A percentile compares a stretch with the other conserved stretches of the same genome.
Conservation (phyloP, 768 basidiomycete genomes). For the Tricholoma bakamatsutake region DNA sequence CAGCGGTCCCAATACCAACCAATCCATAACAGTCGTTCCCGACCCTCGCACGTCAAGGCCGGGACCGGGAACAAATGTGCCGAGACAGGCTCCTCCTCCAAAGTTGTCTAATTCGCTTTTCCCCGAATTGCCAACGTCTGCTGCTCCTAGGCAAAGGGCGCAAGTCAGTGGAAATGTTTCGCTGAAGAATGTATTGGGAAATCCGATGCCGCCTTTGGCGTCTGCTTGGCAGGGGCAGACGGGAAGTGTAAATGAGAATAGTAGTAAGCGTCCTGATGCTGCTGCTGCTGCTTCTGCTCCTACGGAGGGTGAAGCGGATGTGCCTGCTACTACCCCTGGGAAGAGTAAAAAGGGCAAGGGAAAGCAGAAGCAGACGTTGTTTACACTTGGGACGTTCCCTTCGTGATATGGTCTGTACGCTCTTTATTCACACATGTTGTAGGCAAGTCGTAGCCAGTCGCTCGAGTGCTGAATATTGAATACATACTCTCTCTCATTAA, state of each 20-base stretch:
- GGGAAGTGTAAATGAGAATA: conserved; percentile 10
- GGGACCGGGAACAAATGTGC: conserved; percentile 11
- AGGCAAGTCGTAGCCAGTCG: too few species aligned
- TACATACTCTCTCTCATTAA: too few species aligned
- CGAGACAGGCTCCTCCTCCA: conserved; percentile 30
- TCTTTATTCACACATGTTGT: too few species aligned
- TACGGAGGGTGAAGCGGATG: conserved; percentile 6
- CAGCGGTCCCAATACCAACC: conserved; percentile 17
- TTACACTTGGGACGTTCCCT: conserved; percentile 53
- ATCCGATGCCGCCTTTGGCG: conserved; percentile 26
- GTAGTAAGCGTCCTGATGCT: conserved; percentile 1
- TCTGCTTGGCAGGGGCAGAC: conserved; percentile 43
- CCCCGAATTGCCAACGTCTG: conserved; percentile 56
- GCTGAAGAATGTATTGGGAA: conserved; percentile 60
- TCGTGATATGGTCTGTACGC: conserved; percentile 2
- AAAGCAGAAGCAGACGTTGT: conserved; percentile 82
- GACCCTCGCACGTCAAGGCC: conserved; percentile 11
- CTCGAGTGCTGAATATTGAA: too few species aligned
- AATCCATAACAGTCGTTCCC: conserved; percentile 19
- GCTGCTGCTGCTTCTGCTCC: background rate
- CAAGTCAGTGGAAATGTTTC: conserved; percentile 59
- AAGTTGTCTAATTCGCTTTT: conserved; percentile 53
- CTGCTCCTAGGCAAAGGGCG: conserved; percentile 34
- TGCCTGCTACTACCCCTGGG: conserved; percentile 1
- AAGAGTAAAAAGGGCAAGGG: conserved; percentile 76